Base-by-base conservation (phyloP, 352 stramenopile genomes). In the Phytopythium vexans region DNA sequence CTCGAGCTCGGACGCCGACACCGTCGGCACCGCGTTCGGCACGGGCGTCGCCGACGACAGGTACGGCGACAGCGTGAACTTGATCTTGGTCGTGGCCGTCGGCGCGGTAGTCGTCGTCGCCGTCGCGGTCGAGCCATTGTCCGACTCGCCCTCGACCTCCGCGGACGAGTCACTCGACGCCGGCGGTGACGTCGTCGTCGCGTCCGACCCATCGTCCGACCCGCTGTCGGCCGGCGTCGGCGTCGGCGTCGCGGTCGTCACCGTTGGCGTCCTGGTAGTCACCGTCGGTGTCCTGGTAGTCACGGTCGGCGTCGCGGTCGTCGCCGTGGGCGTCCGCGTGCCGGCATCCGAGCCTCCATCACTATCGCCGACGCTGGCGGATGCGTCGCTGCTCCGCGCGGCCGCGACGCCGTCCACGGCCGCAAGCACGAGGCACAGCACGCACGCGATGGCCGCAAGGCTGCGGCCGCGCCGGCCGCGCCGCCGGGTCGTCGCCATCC, bases 11-110 rank as follows among this genome's bases (percentile, higher is more conserved):
- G 63, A 38, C 37, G 44, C 10, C 15, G 45, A 33, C 9, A 56
- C 56, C 5, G 60, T 63, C 1, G 52, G 47, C 36, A 70, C 68
- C 35, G 41, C 65, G 21, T 74, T 68, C 10, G 65, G 65, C 41
- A 67, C 65, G 34, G 65, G 65, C 10, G 65, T 74, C 31, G 65
- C 56, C 35, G 66, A 48, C 49, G 62, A 41, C 10, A 74, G 54
- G 35, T 56, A 70, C 16, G 65, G 65, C 7, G 65, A 74, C 47
- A 62, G 66, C 39, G 65, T 74, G 27, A 74, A 74, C 47, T 44
- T 52, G 47, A 37, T 42, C 34, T 36, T 52, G 38, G 63, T 52
- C 12, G 41, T 52, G 9, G 58, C 62, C 50, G 49, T 58, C 8
- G 64, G 65, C 42, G 67, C 62, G 35, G 45, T 66, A 3, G 54